Evolutionary conservation across 129 eudicot genomes (phyloP), one percentile per base, ranked within the genome.

Genomic region (Apium graveolens): DNA sequence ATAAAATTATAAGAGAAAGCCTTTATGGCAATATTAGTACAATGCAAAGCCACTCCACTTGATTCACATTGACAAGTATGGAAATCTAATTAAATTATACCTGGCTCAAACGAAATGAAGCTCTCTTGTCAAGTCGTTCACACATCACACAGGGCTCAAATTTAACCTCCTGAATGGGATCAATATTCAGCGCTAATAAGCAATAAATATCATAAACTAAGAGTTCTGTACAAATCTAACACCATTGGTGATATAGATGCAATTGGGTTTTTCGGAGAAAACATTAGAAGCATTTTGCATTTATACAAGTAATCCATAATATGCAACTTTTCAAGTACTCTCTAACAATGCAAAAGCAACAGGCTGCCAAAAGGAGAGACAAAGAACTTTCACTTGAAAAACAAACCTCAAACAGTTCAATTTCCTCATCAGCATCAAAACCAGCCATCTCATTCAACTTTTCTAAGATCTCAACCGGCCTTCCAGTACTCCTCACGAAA

Each of bases 91-190:
- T 43, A 48, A 57, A 17, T 21, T 42, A 13, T 83, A 92, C 99
- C 99, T 95, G 97, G 86, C 96, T 90, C 34, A 84, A 82, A 80
- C 96, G 86, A 71, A 95, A 95, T 76, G 97, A 85, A 42, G 86
- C 75, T 80, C 87, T 82, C 81, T 83, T 92, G 75, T 95, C 95
- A 86, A 95, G 89, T 18, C 85, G 92, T 84, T 92, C 99, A 85
- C 99, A 95, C 99, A 95, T 95, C 78, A 95, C 96, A 74, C 72
- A 16, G 42, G 99, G 99, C 91, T 95, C 97, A 72, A 90, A 92
- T 81, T 95, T 95, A n/a, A 95, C 93, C 83, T 95, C 99, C 99
- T 95, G 85, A 80, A 60, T 45, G 37, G 16, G 71, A 79, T 70
- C 27, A 48, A n/a, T 44, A 38, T 26, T 74, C 24, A 26, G 34